These are phyloP conservation scores for Saccharomyces hybrid DNA, from an alignment of 1,139 yeast genomes.

Conservation along the genomic window DNA sequence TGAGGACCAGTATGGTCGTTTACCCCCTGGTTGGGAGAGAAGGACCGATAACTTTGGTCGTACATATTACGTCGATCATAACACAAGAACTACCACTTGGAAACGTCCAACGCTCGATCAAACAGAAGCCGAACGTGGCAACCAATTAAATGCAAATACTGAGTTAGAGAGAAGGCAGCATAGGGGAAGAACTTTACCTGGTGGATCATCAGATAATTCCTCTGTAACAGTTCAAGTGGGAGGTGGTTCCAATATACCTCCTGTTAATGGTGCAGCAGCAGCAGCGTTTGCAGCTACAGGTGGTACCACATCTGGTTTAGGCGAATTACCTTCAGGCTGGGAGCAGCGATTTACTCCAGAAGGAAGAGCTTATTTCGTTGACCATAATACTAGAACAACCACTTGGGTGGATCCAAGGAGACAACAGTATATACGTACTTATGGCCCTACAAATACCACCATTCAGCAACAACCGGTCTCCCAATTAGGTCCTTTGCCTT, in stretches of 20 bases:
- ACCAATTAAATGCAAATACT: conserved; percentile 49
- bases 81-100: conserved; percentile 97
- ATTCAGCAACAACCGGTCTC: conserved; percentile 98
- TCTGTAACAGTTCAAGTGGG: conserved; percentile 34
- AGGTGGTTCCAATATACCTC: conserved; percentile 37
- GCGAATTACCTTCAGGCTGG: conserved; percentile 98
- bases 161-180: conserved; percentile 89
- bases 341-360: conserved; percentile 97
- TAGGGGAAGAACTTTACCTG: conserved; percentile 85
- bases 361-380: conserved; percentile 96
- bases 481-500: conserved; percentile 94
- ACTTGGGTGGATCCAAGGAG: conserved; percentile 99
- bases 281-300: conserved; percentile 81
- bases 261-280: conserved; percentile 62
- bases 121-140: conserved; percentile 56
- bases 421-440: conserved; percentile 94
- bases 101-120: conserved; percentile 82
- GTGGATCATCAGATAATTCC: conserved; percentile 39
- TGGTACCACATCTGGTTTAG: conserved; percentile 90
- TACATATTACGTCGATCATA: conserved; percentile 96
- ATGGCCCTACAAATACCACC: conserved; percentile 71
- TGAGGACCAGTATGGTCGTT: conserved; percentile 92
- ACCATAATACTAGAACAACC: conserved; percentile 96
- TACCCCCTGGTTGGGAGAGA: conserved; percentile 99
- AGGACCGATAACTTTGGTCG: conserved; percentile 96